Evolutionary conservation across 2,329 filamentous ascomycete genomes (phyloP), one percentile per base, ranked within the genome.

Genomic region (Paracamarosporium sp.): DNA sequence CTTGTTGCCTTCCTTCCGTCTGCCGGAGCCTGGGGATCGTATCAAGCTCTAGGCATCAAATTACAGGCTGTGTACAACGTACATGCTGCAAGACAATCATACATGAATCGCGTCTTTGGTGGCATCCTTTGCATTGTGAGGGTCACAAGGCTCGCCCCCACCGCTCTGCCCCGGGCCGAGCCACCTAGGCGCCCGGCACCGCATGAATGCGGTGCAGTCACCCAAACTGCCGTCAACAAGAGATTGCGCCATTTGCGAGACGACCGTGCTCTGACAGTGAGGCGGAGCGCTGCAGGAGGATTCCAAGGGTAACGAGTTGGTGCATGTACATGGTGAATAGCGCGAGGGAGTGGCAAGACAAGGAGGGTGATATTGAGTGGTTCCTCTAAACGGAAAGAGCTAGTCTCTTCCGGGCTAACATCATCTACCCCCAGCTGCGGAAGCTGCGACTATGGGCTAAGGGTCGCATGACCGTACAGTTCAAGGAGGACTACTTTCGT

Each of bases 111-210:
- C 6, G 30, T 38, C 31, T 12, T 17, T 27, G 15, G 17, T 20
- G 7, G 31, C 25, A 31, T 46, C 22, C 13, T 30, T 20, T 46
- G 25, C 27, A 25, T 27, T 7, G 13, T 9, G 13, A 28, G 15
- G 40, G 47, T 35, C 35, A 11, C 47, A 25, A 50, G 33, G 24
- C 33, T 50, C 47, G n/a, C 47, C 35, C 46, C 46, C 46, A 50
- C 11, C 9, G 5, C 12, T 28, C n/a, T 4, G 15, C 25, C 24
- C 25, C n/a, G 47, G 22, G 33, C 33, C 35, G 33, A 50, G 47
- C 47, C n/a, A 38, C 9, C 33, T 50, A 36, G 8, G 31, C 47
- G 47, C 47, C 9, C 33, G 47, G 11, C 15, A 50, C 13, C 47
- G 47, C 31, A 41, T 50, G 28, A 22, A 12, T 27, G 46, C 22